A percentile compares a stretch with the other conserved stretches of the same genome.
Evolutionary conservation across 352 stramenopile genomes (phyloP).

Genomic region (Phytophthora macrochlamydospora): DNA sequence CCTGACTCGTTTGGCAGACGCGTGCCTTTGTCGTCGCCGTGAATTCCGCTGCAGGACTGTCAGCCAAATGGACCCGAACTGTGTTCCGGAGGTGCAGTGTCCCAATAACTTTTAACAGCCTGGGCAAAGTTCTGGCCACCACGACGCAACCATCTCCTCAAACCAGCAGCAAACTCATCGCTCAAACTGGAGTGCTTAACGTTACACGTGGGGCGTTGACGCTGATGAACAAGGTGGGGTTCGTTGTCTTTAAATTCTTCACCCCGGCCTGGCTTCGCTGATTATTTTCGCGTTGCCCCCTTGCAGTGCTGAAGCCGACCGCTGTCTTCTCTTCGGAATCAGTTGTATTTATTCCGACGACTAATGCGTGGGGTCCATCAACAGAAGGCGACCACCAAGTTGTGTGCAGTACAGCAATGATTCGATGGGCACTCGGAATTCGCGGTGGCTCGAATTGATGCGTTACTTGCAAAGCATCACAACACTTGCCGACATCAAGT

Average conservation of each 20-base stretch:
- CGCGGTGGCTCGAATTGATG: not conserved
- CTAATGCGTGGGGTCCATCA: not conserved
- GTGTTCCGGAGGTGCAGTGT: not conserved
- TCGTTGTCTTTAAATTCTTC: not conserved
- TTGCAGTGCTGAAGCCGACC: not conserved
- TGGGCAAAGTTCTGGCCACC: conserved; percentile 10
- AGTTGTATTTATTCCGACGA: not conserved
- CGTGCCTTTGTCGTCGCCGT: not conserved
- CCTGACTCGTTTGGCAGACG: not conserved
- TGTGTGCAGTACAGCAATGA: not conserved
- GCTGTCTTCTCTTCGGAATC: no score
- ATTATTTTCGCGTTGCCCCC: not conserved
- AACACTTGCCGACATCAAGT: conserved; percentile 9
- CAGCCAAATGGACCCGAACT: conserved; percentile 16
- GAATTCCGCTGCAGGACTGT: conserved; percentile 19
- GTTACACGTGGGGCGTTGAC: not conserved
- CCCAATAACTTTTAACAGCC: conserved; percentile 6
- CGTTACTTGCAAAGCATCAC: conserved; percentile 19
- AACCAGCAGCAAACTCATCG: not conserved
- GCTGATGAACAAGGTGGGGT: not conserved
- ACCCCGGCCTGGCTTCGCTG: not conserved
- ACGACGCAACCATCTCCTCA: not conserved
- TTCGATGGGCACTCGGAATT: conserved; percentile 1
- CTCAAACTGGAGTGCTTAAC: not conserved
- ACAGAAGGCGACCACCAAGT: not conserved